These are phyloP conservation scores for Rhodotorula graminis DNA, from an alignment of 768 basidiomycete species.

Conservation along the genomic window DNA sequence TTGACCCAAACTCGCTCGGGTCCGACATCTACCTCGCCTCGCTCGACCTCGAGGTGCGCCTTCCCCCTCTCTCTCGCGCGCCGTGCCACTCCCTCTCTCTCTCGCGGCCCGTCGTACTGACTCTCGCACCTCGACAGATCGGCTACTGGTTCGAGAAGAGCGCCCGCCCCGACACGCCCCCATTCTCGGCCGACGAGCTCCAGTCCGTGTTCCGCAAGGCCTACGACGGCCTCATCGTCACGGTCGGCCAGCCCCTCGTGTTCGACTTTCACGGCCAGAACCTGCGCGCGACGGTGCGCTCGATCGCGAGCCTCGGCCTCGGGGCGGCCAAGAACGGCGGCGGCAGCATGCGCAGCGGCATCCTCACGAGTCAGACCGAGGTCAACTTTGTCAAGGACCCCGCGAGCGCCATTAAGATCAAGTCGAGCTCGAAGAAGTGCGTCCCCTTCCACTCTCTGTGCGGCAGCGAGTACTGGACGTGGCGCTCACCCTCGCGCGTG, in stretches of 20 bases:
- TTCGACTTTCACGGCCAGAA: constrained; percentile 87
- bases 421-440: constrained; percentile 83
- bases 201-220: constrained; percentile 62
- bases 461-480: too few species aligned
- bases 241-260: constrained; percentile 63
- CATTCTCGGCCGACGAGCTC: constrained; percentile 81
- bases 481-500: not conserved
- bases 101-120: constrained; percentile 52
- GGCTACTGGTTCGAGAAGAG: constrained; percentile 49
- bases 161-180: constrained; percentile 52
- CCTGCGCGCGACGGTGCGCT: constrained; percentile 65
- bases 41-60: constrained; percentile 65
- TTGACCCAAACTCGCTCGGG: constrained; percentile 49
- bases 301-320: constrained; percentile 57
- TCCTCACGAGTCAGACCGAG: constrained; percentile 88
- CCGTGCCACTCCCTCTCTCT: constrained; percentile 42
- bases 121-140: constrained; percentile 46
- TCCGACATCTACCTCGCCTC: constrained; percentile 62
- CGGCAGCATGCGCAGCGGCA: constrained; percentile 55
- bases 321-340: constrained; percentile 48
- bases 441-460: constrained; percentile 35
- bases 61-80: not conserved
- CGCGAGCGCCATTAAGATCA: constrained; percentile 76
- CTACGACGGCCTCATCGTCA: constrained; percentile 67
- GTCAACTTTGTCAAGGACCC: constrained; percentile 80